phyloP scores from a whole-genome alignment of 371 early-diverging fungal species.

The Mycotypha africana region DNA sequence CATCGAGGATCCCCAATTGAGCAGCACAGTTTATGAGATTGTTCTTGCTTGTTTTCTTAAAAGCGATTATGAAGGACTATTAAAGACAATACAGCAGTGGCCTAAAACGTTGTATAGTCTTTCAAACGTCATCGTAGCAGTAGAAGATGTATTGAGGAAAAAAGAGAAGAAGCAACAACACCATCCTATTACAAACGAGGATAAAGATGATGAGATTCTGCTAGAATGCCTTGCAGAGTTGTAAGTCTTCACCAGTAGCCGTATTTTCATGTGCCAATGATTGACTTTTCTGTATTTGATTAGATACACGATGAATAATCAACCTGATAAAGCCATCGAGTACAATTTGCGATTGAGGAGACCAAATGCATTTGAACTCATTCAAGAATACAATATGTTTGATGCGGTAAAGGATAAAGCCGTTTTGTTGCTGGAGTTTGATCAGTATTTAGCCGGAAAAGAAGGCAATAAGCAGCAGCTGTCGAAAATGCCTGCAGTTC shows the following conservation, averaged over 20 bases:
- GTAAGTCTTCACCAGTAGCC: slow-evolving; percentile 40
- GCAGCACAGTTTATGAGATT: slow-evolving; percentile 83
- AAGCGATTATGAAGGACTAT: slow-evolving; percentile 54
- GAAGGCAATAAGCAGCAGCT: slow-evolving; percentile 13
- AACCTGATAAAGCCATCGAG: slow-evolving; percentile 76
- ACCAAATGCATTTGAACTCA: slow-evolving; percentile 70
- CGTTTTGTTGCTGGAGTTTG: slow-evolving; percentile 77
- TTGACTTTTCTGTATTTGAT: neutral
- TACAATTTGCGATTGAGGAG: slow-evolving; percentile 70
- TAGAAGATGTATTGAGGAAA: slow-evolving; percentile 61
- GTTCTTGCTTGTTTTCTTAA: slow-evolving; percentile 68
- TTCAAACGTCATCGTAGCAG: slow-evolving; percentile 67
- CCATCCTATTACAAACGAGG: no score
- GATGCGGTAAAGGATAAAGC: slow-evolving; percentile 73
- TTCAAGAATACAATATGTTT: slow-evolving; percentile 76
- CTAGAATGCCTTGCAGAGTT: slow-evolving; percentile 72
- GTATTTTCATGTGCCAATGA: no score
- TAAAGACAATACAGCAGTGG: slow-evolving; percentile 70
- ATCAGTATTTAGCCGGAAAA: slow-evolving; percentile 51
- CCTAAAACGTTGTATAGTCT: slow-evolving; percentile 70
- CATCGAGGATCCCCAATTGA: slow-evolving; percentile 66
- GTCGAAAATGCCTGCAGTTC: slow-evolving; percentile 58
- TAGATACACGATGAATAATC: slow-evolving; percentile 64
- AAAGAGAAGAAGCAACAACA: no score
- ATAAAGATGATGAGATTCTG: slow-evolving; percentile 49